Evolutionary conservation across 169 alveolate species (phyloP), one percentile per base, ranked within the genome.

Genomic region (Plasmodium fragile): DNA sequence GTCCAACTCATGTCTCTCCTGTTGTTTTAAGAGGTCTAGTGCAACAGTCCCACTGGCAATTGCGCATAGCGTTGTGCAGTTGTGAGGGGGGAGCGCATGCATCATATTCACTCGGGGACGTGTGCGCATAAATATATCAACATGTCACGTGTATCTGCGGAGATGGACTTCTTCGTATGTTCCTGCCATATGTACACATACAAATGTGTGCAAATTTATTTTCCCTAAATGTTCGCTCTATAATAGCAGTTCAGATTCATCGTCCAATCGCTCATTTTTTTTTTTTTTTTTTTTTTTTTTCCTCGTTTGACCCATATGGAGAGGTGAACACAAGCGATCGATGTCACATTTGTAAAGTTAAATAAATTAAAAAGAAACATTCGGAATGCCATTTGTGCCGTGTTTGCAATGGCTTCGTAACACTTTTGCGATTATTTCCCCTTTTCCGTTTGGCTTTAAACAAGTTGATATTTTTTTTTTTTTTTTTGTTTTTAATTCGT

Each of bases 21-120:
- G 34, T 59, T 59, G 8, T 59, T 59, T 59, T 59, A 59, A 59
- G 75, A 59, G 75, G 75, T 34, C 75, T n/a, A 59, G 32, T 59
- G 73, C 73, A 18, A n/a, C 13, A 25, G 25, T 25, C 32, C 16
- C 32, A 18, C 4, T 59, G 25, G 30, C 25, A 18, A 59, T 59
- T 59, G 75, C 28, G 22, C 75, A 25, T 7, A 4, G 36, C 7
- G 36, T 6, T 59, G 34, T 59, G 75, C 34, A 59, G 75, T 3
- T 59, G 34, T 4, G 2, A 39, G 75, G 75, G 75, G 30, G 75
- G 34, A 4, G 34, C 34, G 34, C 75, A 59, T 25, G 75, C 34
- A 7, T 3, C 34, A 59, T 25, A 22, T 59, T 59, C 8, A 18
- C 34, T 25, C 75, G 75, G 16, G 2, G 75, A 59, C 34, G 34